phyloP scores from a whole-genome alignment of 352 stramenopile species.

The Pythium periplocum region DNA sequence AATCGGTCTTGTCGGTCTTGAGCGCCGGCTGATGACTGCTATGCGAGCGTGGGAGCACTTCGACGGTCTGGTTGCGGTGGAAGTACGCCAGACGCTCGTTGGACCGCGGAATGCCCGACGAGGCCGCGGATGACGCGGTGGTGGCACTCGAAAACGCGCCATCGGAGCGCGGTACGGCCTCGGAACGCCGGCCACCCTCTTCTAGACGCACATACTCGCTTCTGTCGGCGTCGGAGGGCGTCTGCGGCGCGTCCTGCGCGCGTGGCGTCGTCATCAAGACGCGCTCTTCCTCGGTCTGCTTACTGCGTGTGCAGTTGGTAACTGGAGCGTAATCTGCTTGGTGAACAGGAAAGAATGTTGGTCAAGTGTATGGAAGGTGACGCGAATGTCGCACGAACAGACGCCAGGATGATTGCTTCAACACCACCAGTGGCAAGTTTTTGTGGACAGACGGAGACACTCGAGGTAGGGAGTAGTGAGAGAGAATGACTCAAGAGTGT shows the following conservation, averaged over 20 bases:
- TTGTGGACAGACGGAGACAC: too few species aligned
- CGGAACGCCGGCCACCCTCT: too few species aligned
- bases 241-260: neutral
- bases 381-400: constrained; percentile 15
- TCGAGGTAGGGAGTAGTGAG: too few species aligned
- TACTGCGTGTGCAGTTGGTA: neutral
- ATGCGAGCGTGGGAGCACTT: constrained; percentile 45
- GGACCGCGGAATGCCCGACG: constrained; percentile 3
- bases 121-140: constrained; percentile 10
- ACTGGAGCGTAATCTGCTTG: neutral
- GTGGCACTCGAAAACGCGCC: neutral
- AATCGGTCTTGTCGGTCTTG: constrained; percentile 39
- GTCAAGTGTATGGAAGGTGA: constrained; percentile 7
- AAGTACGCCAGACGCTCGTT: constrained; percentile 32
- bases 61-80: constrained; percentile 68
- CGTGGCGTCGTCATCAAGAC: constrained; percentile 4
- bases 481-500: too few species aligned
- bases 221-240: too few species aligned
- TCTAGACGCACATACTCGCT: too few species aligned
- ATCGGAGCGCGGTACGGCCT: too few species aligned
- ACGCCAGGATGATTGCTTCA: constrained; percentile 17
- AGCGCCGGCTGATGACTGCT: constrained; percentile 20
- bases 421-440: neutral
- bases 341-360: constrained; percentile 1
- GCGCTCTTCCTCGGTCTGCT: neutral